A percentile compares a stretch with the other conserved stretches of the same genome.
These are phyloP conservation scores for Thielaviopsis cerberus DNA, from an alignment of 2,329 filamentous ascomycete genomes.

Conservation along the genomic window DNA sequence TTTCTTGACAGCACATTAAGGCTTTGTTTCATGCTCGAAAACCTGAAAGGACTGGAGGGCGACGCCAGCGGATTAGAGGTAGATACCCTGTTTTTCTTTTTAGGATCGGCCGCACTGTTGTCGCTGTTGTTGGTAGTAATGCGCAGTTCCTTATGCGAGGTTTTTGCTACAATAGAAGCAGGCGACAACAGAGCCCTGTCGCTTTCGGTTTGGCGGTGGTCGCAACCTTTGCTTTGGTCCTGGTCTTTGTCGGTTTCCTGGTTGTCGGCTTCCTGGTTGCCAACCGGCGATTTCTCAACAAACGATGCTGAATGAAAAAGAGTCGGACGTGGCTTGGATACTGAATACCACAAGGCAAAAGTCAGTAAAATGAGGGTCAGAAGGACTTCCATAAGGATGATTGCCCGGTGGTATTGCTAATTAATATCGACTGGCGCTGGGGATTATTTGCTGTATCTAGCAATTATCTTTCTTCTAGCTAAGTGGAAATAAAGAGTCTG, in stretches of 20 bases:
- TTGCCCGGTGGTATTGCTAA: background rate
- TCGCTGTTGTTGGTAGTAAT: background rate
- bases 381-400: conserved; percentile 6
- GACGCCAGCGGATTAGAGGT: conserved; percentile 15
- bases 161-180: background rate
- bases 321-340: conserved; percentile 9
- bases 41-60: conserved; percentile 22
- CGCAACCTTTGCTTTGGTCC: background rate
- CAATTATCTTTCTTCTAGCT: background rate
- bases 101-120: background rate
- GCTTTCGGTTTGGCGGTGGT: background rate
- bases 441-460: background rate
- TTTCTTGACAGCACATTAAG: conserved; percentile 15
- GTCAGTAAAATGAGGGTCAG: conserved; percentile 8
- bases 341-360: conserved; percentile 7
- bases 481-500: background rate
- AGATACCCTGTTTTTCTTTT: background rate
- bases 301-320: conserved; percentile 8
- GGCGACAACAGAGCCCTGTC: background rate
- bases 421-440: background rate
- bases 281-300: background rate
- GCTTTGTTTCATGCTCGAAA: conserved; percentile 21
- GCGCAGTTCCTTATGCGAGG: background rate
- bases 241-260: conserved; percentile 4
- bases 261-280: conserved; percentile 1